Evolutionary conservation across 169 alveolate species (phyloP).

Genomic region (Plasmodium falciparum): DNA sequence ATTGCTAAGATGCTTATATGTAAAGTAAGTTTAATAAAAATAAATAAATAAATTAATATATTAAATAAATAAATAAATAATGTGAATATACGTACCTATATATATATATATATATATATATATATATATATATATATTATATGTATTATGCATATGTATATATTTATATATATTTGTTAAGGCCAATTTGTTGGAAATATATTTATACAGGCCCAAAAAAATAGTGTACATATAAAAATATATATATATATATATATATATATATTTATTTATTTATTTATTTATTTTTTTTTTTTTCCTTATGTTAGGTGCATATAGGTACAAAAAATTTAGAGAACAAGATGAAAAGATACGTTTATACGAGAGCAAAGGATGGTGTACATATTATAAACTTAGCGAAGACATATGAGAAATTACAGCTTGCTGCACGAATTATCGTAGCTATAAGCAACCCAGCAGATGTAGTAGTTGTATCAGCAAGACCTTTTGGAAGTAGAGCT

Average conservation of each 20-base stretch:
- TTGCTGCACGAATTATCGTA: slow-evolving; percentile 99
- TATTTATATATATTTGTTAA: not conserved
- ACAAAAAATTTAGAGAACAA: slow-evolving; percentile 96
- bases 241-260: not conserved
- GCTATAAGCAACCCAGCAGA: slow-evolving; percentile 98
- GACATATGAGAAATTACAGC: slow-evolving; percentile 98
- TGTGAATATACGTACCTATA: not conserved
- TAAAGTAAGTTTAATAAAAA: slow-evolving; percentile 33
- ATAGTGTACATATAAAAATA: not conserved
- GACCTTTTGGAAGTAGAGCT: slow-evolving; percentile 98
- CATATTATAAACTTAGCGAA: slow-evolving; percentile 96
- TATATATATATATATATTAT: not conserved
- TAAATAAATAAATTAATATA: not conserved
- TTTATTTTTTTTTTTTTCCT: not conserved
- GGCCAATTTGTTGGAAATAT: not conserved
- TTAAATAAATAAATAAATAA: not conserved
- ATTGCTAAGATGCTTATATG: slow-evolving; percentile 77
- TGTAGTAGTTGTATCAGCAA: slow-evolving; percentile 97
- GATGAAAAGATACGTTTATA: slow-evolving; percentile 97
- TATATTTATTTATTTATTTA: not conserved
- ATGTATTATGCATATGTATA: not conserved
- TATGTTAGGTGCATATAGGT: slow-evolving; percentile 95
- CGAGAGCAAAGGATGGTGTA: slow-evolving; percentile 97
- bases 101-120: not conserved
- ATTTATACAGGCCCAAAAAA: not conserved